A percentile compares a stretch with the other conserved stretches of the same genome.
Conservation (phyloP, 192 early-diverging fungal species). For the Lunasporangiospora selenospora region DNA sequence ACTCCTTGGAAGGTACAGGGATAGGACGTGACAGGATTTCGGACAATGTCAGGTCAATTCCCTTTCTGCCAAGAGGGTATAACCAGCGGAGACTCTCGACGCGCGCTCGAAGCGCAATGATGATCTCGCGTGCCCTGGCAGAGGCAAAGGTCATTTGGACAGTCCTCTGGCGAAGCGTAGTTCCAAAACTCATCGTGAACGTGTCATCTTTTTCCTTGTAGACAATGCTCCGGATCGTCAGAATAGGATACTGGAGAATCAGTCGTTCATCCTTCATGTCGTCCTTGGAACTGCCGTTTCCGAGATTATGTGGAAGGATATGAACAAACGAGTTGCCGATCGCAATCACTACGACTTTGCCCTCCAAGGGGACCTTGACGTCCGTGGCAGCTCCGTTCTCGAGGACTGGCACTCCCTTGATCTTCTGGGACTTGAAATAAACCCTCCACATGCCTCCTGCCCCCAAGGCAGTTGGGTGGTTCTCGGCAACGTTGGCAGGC, state of each 20-base stretch:
- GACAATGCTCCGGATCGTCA: conserved; percentile 32
- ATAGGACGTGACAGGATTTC: conserved; percentile 22
- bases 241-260: conserved; percentile 34
- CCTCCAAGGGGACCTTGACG: conserved; percentile 29
- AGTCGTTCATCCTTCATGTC: conserved; percentile 45
- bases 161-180: conserved; percentile 37
- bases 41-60: conserved; percentile 32
- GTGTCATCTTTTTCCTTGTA: conserved; percentile 38
- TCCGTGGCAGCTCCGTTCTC: conserved; percentile 16
- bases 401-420: conserved; percentile 27
- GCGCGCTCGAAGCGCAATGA: conserved; percentile 37
- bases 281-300: conserved; percentile 37
- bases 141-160: conserved; percentile 39
- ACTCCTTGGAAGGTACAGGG: conserved; percentile 34
- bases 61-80: conserved; percentile 35
- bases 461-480: conserved; percentile 32
- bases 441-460: conserved; percentile 46
- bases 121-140: conserved; percentile 36
- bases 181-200: conserved; percentile 36
- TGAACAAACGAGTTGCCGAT: conserved; percentile 23
- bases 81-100: conserved; percentile 41
- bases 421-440: conserved; percentile 30
- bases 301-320: conserved; percentile 39
- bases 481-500: conserved; percentile 35
- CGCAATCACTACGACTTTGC: conserved; percentile 27